A percentile compares a stretch with the other conserved stretches of the same genome.
Evolutionary conservation across 2,329 filamentous ascomycete species (phyloP).

Genomic region (Colletotrichum truncatum): DNA sequence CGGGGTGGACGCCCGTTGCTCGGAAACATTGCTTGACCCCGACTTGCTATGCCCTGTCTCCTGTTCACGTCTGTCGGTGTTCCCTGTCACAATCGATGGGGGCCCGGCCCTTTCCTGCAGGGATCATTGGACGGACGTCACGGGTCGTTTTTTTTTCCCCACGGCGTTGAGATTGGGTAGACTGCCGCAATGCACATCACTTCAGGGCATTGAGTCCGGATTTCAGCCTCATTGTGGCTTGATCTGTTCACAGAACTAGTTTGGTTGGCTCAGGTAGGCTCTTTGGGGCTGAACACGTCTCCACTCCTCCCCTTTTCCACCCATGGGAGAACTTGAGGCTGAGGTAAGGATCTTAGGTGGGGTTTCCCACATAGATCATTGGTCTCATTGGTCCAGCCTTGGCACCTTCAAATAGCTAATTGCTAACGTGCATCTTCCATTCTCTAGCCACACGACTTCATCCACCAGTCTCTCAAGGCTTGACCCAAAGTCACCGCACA

Average conservation of each 20-base stretch:
- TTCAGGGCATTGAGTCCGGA: background rate
- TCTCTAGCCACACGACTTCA: conserved; percentile 5
- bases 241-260: background rate
- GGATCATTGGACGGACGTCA: conserved; percentile 24
- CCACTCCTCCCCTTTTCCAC: background rate
- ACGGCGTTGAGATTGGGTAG: conserved; percentile 2
- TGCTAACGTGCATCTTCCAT: conserved; percentile 1
- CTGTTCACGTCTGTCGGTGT: background rate
- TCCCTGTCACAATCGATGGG: conserved; percentile 24
- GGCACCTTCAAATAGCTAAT: background rate
- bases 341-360: conserved; percentile 7
- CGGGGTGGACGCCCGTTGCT: conserved; percentile 27
- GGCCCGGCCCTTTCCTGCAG: conserved; percentile 11
- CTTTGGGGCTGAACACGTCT: background rate
- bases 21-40: conserved; percentile 23
- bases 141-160: conserved; percentile 15
- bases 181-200: conserved; percentile 4
- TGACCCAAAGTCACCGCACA: background rate
- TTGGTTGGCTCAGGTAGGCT: background rate
- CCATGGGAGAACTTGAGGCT: conserved; percentile 13
- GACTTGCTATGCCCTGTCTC: conserved; percentile 2
- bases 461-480: background rate
- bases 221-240: conserved; percentile 5
- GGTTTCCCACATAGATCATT: background rate
- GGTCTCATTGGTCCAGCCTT: background rate